Evolutionary conservation across 106 monocot genomes (phyloP), one percentile per base, ranked within the genome.

Genomic region (Alisma plantagoaquatica): DNA sequence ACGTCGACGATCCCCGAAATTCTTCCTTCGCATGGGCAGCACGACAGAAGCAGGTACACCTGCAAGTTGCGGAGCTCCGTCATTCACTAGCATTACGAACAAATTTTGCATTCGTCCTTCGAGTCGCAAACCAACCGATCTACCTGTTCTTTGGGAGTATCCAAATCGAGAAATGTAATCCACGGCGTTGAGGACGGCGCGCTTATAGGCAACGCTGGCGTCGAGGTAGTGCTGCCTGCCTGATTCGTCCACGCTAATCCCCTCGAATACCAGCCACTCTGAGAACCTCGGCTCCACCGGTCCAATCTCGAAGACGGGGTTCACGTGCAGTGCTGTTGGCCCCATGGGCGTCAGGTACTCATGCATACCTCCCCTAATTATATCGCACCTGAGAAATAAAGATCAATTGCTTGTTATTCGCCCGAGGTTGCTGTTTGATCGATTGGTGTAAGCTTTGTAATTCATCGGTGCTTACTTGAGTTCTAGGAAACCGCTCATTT

Each of bases 331-430:
- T 1, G 70, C 54, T 8, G 92, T 86, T 14, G 86, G 92, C 3
- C 92, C 92, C 78, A 92, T 78, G 1, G 92, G 92, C 2, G 92
- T 86, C 48, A 92, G 70, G 62, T 92, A 92, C 68, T 92, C 82
- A 33, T 59, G 75, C 92, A 84, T 81, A 30, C 84, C 85, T 46
- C 70, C 81, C 75, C n/a, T n/a, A n/a, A n/a, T n/a, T n/a, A n/a
- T n/a, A n/a, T n/a, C n/a, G n/a, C n/a, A n/a, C n/a, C n/a, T n/a
- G n/a, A n/a, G n/a, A n/a, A n/a, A n/a, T n/a, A n/a, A n/a, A n/a
- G n/a, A n/a, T n/a, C n/a, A n/a, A n/a, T n/a, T n/a, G n/a, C n/a
- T n/a, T n/a, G n/a, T n/a, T n/a, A n/a, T n/a, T n/a, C n/a, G n/a
- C n/a, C n/a, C n/a, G n/a, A n/a, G n/a, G n/a, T n/a, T n/a, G n/a